Conservation (phyloP, 2,329 filamentous ascomycete species). For the Lachnellula hyalina region DNA sequence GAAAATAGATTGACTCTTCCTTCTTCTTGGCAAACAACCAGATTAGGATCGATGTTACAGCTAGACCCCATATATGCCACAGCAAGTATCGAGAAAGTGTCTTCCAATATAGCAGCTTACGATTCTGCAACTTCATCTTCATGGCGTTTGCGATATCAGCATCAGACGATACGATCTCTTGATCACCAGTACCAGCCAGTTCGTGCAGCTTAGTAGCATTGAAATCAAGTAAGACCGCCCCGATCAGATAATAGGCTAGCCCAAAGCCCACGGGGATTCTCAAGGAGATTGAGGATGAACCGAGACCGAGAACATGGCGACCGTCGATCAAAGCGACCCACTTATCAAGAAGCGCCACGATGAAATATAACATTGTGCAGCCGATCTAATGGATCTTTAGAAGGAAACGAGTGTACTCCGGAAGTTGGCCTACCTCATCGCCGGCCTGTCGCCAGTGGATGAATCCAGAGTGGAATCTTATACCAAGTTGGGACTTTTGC, state of each 20-base stretch:
- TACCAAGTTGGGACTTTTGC: slow-evolving; percentile 47
- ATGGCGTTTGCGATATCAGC: slow-evolving; percentile 35
- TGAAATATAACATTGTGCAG: slow-evolving; percentile 48
- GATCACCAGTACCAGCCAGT: slow-evolving; percentile 37
- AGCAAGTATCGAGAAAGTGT: slow-evolving; percentile 44
- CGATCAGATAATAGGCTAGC: slow-evolving; percentile 52
- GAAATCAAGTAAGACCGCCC: slow-evolving; percentile 50
- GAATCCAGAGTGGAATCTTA: slow-evolving; percentile 50
- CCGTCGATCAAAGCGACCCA: slow-evolving; percentile 47
- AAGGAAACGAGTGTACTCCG: neutral
- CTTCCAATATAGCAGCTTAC: slow-evolving; percentile 43
- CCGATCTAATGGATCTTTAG: slow-evolving; percentile 26
- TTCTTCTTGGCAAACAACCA: slow-evolving; percentile 43
- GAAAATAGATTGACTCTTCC: slow-evolving; percentile 15
- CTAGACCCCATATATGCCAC: slow-evolving; percentile 47
- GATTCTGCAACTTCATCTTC: slow-evolving; percentile 13
- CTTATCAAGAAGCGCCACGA: slow-evolving; percentile 50
- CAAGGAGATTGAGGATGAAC: slow-evolving; percentile 32
- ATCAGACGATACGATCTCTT: slow-evolving; percentile 40
- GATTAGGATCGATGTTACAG: slow-evolving; percentile 43
- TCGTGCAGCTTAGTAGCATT: slow-evolving; percentile 47
- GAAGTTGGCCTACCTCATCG: slow-evolving; percentile 37
- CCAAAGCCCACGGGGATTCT: slow-evolving; percentile 43
- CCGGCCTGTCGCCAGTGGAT: slow-evolving; percentile 53
- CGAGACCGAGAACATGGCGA: slow-evolving; percentile 36